A percentile compares a stretch with the other conserved stretches of the same genome.
Conservation (phyloP, 1,284 basidiomycete species). For the Laetiporus sulphureus region DNA sequence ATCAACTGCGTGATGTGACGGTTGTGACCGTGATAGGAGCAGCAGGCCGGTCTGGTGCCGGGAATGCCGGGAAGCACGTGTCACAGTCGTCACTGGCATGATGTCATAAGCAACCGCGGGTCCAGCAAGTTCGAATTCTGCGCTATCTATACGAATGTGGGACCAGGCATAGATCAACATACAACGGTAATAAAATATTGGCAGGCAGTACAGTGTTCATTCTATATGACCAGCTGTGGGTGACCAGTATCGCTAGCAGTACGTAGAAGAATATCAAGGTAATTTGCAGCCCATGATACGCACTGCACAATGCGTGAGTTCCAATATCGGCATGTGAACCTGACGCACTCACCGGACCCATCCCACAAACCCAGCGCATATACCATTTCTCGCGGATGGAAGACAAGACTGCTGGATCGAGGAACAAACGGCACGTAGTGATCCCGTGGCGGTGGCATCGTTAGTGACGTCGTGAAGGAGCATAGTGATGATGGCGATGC, state of each 20-base stretch:
- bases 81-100: no score
- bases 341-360: slow-evolving; percentile 48
- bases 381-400: slow-evolving; percentile 80
- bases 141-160: background rate
- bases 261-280: slow-evolving; percentile 12
- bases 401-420: slow-evolving; percentile 55
- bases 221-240: background rate
- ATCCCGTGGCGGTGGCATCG: slow-evolving; percentile 43
- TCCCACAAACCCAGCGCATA: slow-evolving; percentile 69
- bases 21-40: no score
- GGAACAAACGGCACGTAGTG: slow-evolving; percentile 55
- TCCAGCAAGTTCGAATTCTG: background rate
- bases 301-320: slow-evolving; percentile 23
- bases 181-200: background rate
- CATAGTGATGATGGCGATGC: slow-evolving; percentile 38
- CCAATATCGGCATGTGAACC: background rate
- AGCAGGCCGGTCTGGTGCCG: no score
- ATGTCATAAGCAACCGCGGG: background rate
- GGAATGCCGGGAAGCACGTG: no score
- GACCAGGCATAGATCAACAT: background rate
- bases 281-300: slow-evolving; percentile 41
- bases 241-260: background rate
- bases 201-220: background rate
- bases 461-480: slow-evolving; percentile 49
- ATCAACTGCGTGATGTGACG: no score